Evolutionary conservation across 257 asterid genomes (phyloP).

Genomic region (Solanum acaule): DNA sequence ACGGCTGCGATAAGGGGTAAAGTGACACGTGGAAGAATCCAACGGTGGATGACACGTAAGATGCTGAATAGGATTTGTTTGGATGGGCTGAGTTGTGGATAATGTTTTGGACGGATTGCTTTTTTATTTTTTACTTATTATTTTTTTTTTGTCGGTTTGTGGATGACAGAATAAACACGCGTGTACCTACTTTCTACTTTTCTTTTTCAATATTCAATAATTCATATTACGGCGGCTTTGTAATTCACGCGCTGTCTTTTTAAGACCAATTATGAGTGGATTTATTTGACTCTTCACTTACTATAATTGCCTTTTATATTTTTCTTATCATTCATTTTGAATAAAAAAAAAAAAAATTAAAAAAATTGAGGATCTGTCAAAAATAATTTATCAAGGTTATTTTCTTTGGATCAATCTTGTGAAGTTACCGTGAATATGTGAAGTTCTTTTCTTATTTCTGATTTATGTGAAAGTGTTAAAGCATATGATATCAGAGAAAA

Average conservation of each 20-base stretch:
- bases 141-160: not conserved
- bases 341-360: no score
- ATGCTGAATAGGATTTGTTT: slow-evolving; percentile 13
- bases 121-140: not conserved
- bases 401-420: not conserved
- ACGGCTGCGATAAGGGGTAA: slow-evolving; percentile 29
- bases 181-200: not conserved
- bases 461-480: no score
- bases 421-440: no score
- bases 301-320: not conserved
- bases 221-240: slow-evolving; percentile 36
- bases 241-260: slow-evolving; percentile 21
- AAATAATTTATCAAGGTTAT: no score
- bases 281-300: not conserved
- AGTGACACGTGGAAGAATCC: slow-evolving; percentile 37
- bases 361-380: not conserved
- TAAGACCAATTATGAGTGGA: slow-evolving; percentile 17
- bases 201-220: not conserved
- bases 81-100: not conserved
- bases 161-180: slow-evolving; percentile 7
- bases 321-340: no score
- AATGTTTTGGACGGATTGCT: not conserved
- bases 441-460: no score
- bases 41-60: slow-evolving; percentile 25
- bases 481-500: no score